Evolutionary conservation across 176 grass and related monocot genomes (phyloP), one percentile per base, ranked within the genome.

Genomic region (Melocanna baccifera): DNA sequence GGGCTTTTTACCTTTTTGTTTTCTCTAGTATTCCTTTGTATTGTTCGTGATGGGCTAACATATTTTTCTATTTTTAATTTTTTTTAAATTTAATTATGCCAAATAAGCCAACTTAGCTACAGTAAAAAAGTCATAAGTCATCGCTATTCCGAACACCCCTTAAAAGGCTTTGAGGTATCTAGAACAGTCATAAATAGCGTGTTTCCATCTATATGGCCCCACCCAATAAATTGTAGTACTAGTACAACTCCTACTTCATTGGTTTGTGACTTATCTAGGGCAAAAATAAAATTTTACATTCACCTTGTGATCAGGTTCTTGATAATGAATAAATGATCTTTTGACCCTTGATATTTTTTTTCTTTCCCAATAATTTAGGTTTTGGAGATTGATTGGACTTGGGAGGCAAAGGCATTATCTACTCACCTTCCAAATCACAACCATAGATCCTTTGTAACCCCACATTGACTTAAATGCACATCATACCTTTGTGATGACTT

Each of bases 401-500:
- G 43, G 70, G 57, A 39, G 18, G 32, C 29, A 58, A 76, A 42
- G 61, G 28, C 45, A 71, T 71, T 71, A 75, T 28, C 62, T 41
- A 41, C 71, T 67, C 37, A 16, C 45, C 71, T 16, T 84, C 32
- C 45, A 84, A 56, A 84, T 84, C 70, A 63, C 69, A 65, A 51
- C 70, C 14, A 84, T 53, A 81, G 42, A 70, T 71, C 51, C 19
- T 14, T 19, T 62, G 37, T 12, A 72, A 62, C 52, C 53, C 66
- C 32, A 46, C 67, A 32, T 4, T 82, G 58, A 16, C 32, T 84
- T 84, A 37, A 67, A 75, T 53, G 41, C 71, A 76, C 51, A 20
- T 76, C 59, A 76, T 84, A 15, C 82, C 43, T 76, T 76, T 76
- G 45, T 51, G 39, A 84, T 84, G 81, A 65, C 81, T 22, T 36